Percentiles rank a stretch among this genome's conserved stretches.
phyloP scores from a whole-genome alignment of 2,329 filamentous ascomycete genomes.

The Epichloe brachyelytri region DNA sequence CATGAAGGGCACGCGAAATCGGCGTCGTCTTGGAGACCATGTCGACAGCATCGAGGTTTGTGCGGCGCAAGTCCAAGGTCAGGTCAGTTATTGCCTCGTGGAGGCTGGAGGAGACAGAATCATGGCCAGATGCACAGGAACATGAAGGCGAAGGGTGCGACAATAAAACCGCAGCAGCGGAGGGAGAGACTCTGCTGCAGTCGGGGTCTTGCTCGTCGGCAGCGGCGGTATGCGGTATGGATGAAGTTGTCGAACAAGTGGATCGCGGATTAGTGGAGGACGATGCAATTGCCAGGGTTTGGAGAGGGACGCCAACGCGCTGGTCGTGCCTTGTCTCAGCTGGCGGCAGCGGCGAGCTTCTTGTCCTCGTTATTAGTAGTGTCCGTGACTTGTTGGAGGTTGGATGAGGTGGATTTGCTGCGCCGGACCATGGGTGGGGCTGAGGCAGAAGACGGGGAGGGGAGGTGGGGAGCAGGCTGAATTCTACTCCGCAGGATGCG shows the following conservation, averaged over 20 bases:
- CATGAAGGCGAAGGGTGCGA: conserved; percentile 3
- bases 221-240: conserved; percentile 5
- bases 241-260: conserved; percentile 14
- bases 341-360: background rate
- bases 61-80: conserved; percentile 5
- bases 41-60: conserved; percentile 8
- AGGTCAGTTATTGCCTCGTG: conserved; percentile 16
- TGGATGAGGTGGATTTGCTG: conserved; percentile 8
- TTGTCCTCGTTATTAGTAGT: too few relatives aligned
- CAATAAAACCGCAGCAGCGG: background rate
- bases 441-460: conserved; percentile 1
- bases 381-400: too few relatives aligned
- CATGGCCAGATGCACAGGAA: conserved; percentile 11
- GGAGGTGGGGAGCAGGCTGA: too few relatives aligned
- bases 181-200: background rate
- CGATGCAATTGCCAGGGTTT: conserved; percentile 16
- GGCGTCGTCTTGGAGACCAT: conserved; percentile 26
- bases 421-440: conserved; percentile 17
- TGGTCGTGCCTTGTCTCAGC: conserved; percentile 10
- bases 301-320: conserved; percentile 16
- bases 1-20: conserved; percentile 19
- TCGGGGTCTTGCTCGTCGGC: conserved; percentile 6
- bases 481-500: background rate
- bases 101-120: conserved; percentile 7
- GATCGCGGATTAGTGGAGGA: conserved; percentile 11